These are phyloP conservation scores for Alternaria alternata DNA, from an alignment of 2,329 filamentous ascomycete species.

Conservation along the genomic window DNA sequence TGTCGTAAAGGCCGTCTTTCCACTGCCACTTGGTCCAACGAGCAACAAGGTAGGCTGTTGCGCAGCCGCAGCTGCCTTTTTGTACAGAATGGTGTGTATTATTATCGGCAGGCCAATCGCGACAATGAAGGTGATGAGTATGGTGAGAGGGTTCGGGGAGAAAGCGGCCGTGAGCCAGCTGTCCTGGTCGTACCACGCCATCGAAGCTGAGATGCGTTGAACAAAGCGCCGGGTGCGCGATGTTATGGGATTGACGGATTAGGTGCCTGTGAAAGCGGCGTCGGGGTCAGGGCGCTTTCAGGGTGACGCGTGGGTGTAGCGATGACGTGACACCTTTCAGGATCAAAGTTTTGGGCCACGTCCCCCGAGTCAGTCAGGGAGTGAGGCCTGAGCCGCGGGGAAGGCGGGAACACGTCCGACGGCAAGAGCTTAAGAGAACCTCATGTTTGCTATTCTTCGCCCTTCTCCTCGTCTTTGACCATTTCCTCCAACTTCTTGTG, in stretches of 20 bases:
- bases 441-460: constrained; percentile 22
- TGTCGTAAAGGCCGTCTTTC: constrained; percentile 89
- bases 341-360: constrained; percentile 22
- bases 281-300: constrained; percentile 1
- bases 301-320: constrained; percentile 9
- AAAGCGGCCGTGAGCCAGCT: constrained; percentile 58
- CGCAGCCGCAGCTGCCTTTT: constrained; percentile 69
- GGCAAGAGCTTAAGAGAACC: constrained; percentile 42
- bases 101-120: constrained; percentile 77
- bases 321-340: constrained; percentile 33
- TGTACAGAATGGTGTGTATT: constrained; percentile 78
- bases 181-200: constrained; percentile 51
- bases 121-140: constrained; percentile 74
- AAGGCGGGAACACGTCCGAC: constrained; percentile 21
- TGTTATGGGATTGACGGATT: neutral
- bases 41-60: constrained; percentile 78
- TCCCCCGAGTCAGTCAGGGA: constrained; percentile 4
- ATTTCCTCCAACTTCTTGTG: neutral
- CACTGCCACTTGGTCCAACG: constrained; percentile 79
- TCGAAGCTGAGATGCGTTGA: constrained; percentile 8
- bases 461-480: neutral
- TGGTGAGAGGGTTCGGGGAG: constrained; percentile 55
- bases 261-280: neutral
- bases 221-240: neutral
- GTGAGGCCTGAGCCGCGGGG: constrained; percentile 22